Evolutionary conservation across 106 monocot species (phyloP).

Genomic region (Dioscorea alata): DNA sequence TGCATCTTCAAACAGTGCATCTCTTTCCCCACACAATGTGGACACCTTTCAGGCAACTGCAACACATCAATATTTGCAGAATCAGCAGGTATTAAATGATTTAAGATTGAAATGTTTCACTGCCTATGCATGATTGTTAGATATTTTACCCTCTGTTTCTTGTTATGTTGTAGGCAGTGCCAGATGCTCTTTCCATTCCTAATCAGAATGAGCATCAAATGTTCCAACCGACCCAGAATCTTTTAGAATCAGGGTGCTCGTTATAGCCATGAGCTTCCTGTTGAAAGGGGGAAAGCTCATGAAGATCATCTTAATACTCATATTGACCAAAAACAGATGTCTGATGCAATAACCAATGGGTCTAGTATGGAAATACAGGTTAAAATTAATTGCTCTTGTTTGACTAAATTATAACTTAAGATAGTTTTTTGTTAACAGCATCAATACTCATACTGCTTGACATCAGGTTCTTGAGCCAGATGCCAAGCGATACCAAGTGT

Average conservation of each 20-base stretch:
- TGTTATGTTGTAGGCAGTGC: constrained; percentile 22
- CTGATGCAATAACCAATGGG: constrained; percentile 9
- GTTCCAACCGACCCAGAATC: constrained; percentile 27
- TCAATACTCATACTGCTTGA: constrained; percentile 2
- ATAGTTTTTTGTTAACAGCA: not conserved
- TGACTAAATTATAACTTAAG: not conserved
- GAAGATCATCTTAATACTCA: constrained; percentile 28
- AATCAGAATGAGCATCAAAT: constrained; percentile 34
- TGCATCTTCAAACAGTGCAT: constrained; percentile 38
- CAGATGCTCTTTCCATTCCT: constrained; percentile 21
- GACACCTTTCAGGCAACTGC: constrained; percentile 39
- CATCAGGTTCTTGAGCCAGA: constrained; percentile 47
- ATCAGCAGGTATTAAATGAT: constrained; percentile 41
- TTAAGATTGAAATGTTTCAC: no score
- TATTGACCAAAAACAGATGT: constrained; percentile 22
- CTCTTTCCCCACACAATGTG: constrained; percentile 35
- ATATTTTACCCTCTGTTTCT: not conserved
- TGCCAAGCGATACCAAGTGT: constrained; percentile 14
- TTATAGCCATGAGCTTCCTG: constrained; percentile 30
- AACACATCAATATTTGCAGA: constrained; percentile 33
- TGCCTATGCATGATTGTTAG: no score
- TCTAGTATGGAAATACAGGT: constrained; percentile 37
- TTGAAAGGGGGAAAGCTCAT: constrained; percentile 25
- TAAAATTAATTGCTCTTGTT: not conserved
- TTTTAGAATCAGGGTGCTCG: constrained; percentile 31